Conservation (phyloP, 495 filamentous ascomycete genomes). For the Baudoinia panamericana region DNA sequence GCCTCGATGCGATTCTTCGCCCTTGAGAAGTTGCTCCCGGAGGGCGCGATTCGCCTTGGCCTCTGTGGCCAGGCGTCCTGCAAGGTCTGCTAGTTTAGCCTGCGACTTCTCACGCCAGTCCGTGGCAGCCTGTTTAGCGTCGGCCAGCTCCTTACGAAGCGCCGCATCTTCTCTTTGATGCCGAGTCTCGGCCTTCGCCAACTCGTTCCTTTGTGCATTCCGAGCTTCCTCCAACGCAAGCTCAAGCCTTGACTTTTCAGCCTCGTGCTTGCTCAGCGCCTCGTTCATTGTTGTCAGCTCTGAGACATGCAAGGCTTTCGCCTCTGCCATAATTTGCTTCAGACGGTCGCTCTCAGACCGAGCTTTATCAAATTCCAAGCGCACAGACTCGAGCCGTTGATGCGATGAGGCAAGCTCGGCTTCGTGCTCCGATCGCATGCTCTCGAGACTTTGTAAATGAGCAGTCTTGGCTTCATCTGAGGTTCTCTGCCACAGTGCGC, state of each 20-base stretch:
- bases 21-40: constrained; percentile 3
- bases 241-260: not conserved
- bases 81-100: constrained; percentile 11
- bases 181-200: not conserved
- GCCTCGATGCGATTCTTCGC: constrained; percentile 9
- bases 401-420: too few species aligned
- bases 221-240: not conserved
- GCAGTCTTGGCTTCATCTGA: too few species aligned
- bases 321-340: too few species aligned
- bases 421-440: too few species aligned
- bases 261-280: not conserved
- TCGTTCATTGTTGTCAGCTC: not conserved
- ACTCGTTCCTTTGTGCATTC: not conserved
- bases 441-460: too few species aligned
- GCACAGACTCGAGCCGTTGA: too few species aligned
- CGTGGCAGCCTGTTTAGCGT: not conserved
- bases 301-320: too few species aligned
- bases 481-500: too few species aligned
- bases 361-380: too few species aligned
- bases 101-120: constrained; percentile 8
- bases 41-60: constrained; percentile 2
- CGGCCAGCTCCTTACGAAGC: not conserved
- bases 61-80: constrained; percentile 7
- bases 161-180: not conserved
- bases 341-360: too few species aligned